These are phyloP conservation scores for Flaveria trinervia DNA, from an alignment of 129 eudicot genomes.

Conservation along the genomic window DNA sequence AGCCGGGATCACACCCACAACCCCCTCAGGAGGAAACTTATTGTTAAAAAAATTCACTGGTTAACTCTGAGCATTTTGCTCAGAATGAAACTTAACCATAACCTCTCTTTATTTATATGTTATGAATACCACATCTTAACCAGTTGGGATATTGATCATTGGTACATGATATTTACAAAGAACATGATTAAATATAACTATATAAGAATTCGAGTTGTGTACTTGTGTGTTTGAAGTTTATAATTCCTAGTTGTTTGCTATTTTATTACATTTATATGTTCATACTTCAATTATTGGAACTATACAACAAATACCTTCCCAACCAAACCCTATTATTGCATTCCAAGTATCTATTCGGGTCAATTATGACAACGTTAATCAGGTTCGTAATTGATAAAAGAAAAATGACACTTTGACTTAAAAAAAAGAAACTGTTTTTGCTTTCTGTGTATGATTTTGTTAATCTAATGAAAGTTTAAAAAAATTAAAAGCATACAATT, in stretches of 20 bases:
- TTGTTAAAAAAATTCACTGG: no score
- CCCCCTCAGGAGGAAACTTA: no score
- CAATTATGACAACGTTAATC: background rate
- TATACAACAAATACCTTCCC: background rate
- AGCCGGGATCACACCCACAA: no score
- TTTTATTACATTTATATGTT: background rate
- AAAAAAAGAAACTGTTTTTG: background rate
- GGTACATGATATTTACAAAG: no score
- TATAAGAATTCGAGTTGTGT: background rate
- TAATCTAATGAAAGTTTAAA: background rate
- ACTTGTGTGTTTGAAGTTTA: background rate
- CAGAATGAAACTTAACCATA: no score
- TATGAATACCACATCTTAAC: no score
- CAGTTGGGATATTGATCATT: no score
- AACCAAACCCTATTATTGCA: background rate
- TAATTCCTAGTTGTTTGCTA: background rate
- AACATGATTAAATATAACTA: no score
- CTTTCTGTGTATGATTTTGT: background rate
- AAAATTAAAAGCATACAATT: background rate
- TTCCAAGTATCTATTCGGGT: conserved; percentile 2
- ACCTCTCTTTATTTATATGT: no score
- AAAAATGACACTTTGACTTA: background rate
- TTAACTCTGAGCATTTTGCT: no score
- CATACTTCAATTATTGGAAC: background rate
- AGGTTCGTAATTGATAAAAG: no score